Evolutionary conservation across 192 early-diverging fungal genomes (phyloP).

Genomic region (Backusella psychrophila): DNA sequence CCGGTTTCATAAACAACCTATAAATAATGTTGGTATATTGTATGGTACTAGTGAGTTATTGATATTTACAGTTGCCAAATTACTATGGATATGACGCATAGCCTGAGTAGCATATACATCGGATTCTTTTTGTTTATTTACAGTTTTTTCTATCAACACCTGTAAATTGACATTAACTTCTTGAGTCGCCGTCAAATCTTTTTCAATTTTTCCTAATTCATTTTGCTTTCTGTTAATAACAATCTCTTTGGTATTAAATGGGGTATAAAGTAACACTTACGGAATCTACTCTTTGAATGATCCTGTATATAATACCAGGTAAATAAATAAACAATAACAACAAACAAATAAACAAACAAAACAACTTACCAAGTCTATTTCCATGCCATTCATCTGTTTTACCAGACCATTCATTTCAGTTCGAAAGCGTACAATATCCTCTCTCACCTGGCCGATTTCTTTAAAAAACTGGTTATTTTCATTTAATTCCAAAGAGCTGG

Average conservation of each 20-base stretch:
- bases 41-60: not conserved
- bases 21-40: not conserved
- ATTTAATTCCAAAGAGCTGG: conserved; percentile 14
- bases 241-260: not conserved
- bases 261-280: conserved; percentile 2
- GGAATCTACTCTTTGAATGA: conserved; percentile 17
- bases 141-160: conserved; percentile 27
- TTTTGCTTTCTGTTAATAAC: not conserved
- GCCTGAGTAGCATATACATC: conserved; percentile 25
- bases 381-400: conserved; percentile 29
- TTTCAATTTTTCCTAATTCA: conserved; percentile 19
- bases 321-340: conserved; percentile 7
- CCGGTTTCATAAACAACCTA: conserved; percentile 24
- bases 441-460: conserved; percentile 15
- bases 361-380: conserved; percentile 25
- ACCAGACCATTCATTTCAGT: conserved; percentile 28
- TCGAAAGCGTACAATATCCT: conserved; percentile 21
- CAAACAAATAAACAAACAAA: not conserved
- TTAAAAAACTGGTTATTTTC: conserved; percentile 10
- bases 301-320: not conserved
- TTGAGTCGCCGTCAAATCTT: conserved; percentile 24
- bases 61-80: conserved; percentile 19
- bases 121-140: conserved; percentile 23
- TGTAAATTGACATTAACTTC: conserved; percentile 36
- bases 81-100: conserved; percentile 24